Base-by-base conservation (phyloP, 139 green algal species). In the Coccomyxa sp. region DNA sequence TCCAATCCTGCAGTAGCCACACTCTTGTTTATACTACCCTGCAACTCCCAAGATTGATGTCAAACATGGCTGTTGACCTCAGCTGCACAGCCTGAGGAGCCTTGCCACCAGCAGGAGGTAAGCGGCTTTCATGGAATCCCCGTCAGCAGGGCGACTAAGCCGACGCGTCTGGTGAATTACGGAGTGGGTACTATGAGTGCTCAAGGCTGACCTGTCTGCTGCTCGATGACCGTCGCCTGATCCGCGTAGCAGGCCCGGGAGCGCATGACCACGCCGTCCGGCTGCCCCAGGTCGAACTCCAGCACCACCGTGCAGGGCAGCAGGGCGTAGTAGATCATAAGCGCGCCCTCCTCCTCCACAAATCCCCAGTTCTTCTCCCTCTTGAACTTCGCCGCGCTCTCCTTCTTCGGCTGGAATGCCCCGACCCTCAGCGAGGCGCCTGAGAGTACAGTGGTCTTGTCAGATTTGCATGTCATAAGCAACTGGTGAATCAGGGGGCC, bases 351-450 rank as follows among this genome's bases (percentile, higher is more conserved):
- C 69, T 74, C 34, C 33, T 40, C 69, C 69, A 74, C 34, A 41
- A 74, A 74, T 8, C 69, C 69, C 69, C 69, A 74, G 34, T 74
- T 74, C 69, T 74, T 74, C 27, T 74, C 69, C 10, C 34, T 31
- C 69, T 74, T 74, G 34, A 74, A 74, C 2, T 34, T 29, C 64
- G 64, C 10, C 44, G 44, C 44, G 44, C 44, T 58, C 64, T 71
- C n/a, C 64, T 34, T 29, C 24, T 34, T 71, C 29, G 27, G 12
- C 64, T 64, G 50, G 64, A 34, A 71, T 22, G 64, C 24, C 29
- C 64, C 64, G 10, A 38, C 29, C 64, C 64, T 22, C 64, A 38
- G 64, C 18, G 50, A 64, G 50, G 50, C 50, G 22, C 50, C 50
- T 31, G 50, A 64, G n/a, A n/a, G n/a, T n/a, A n/a, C n/a, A n/a